Base-by-base conservation (phyloP, 306 rosid genomes). In the Prosopis cineraria region DNA sequence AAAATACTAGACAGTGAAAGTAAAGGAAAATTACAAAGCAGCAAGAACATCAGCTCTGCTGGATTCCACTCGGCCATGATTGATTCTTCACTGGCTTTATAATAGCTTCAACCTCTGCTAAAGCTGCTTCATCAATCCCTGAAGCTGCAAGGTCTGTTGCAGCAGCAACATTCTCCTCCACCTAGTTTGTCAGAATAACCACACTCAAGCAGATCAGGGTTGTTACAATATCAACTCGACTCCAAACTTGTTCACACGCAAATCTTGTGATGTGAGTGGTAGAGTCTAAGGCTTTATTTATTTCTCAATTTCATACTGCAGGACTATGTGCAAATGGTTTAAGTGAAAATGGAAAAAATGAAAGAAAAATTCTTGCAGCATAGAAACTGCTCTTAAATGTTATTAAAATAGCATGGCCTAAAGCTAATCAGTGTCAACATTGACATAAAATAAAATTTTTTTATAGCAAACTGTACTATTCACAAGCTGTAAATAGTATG, bases 21-120 rank as follows among this genome's bases (percentile, higher is more conserved):
- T 31, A 37, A 71, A 69, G 56, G 50, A 27, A 22, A 27, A 73
- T 22, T 71, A 77, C 64, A 68, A 68, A 78, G 70, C 63, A 69
- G 73, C 33, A 53, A 55, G 6, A 81, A 48, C 31, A 59, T 90
- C 88, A 94, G 83, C 87, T 81, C 81, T 81, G 80, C 83, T 87
- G 93, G 80, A 83, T 86, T 85, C 99, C 99, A 81, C 97, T 95
- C 25, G 93, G 90, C 98, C 99, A 95, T 47, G 97, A 79, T 74
- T 89, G 97, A 55, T 92, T 93, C 90, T 91, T 92, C 16, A 89
- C 93, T 17, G 93, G 94, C 80, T 85, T 81, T 70, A 92, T 77
- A 73, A 95, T 91, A 79, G 93, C 87, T 84, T 84, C 94, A 78
- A 95, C 86, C 87, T 91, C 96, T 22, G 88, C 73, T 3, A 92